Evolutionary conservation across 1,284 basidiomycete species (phyloP).

Genomic region (Ceratobasidium sp.): DNA sequence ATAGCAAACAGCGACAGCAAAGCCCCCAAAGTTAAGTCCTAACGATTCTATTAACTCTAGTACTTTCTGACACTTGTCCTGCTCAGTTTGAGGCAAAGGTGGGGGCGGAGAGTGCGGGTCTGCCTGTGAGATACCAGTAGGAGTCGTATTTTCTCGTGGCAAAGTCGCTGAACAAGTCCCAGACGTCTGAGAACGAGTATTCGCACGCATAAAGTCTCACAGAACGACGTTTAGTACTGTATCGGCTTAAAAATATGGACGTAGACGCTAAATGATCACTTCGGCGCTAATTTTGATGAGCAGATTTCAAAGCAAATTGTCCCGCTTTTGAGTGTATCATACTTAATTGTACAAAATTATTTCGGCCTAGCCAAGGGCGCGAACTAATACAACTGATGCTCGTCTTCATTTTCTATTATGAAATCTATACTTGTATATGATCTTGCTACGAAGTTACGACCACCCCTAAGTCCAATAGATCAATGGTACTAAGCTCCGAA

Average conservation of each 20-base stretch:
- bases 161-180: background rate
- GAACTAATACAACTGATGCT: background rate
- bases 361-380: background rate
- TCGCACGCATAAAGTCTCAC: background rate
- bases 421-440: background rate
- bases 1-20: slow-evolving; percentile 4
- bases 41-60: background rate
- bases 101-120: background rate
- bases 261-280: background rate
- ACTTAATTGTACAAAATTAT: background rate
- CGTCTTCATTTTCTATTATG: background rate
- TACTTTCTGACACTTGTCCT: slow-evolving; percentile 4
- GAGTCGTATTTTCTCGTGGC: background rate
- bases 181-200: background rate
- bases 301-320: background rate
- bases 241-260: background rate
- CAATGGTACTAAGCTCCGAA: background rate
- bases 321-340: background rate
- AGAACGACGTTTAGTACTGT: background rate
- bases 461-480: slow-evolving; percentile 7
- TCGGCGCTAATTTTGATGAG: background rate
- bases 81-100: background rate
- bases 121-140: background rate
- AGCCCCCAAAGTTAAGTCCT: background rate
- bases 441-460: background rate